Base-by-base conservation (phyloP, 495 filamentous ascomycete genomes). In the Aspergillus wentii region DNA sequence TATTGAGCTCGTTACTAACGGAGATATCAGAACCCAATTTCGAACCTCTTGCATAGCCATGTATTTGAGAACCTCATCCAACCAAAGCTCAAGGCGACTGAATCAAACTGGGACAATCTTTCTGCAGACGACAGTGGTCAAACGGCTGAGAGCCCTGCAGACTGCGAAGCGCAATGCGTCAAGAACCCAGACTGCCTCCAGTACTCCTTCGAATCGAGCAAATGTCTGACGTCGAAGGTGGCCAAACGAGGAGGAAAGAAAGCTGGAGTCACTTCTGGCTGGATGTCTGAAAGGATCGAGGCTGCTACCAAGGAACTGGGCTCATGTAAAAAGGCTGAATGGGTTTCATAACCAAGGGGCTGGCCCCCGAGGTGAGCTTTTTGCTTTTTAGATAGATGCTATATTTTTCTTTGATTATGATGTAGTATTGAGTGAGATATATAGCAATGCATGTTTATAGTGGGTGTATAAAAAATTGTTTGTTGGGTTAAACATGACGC, bases 81-180 rank as follows among this genome's bases (percentile, higher is more conserved):
- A 38, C 66, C 61, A 13, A 50, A 61, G 41, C 56, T 65, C 35
- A 49, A 48, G 17, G 33, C 51, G 4, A 38, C 53, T 17, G 53
- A 62, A 14, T 35, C 55, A 9, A 51, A 52, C 40, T 74, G 69
- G 69, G 67, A 74, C 47, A 74, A 74, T 39, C 46, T 67, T 4
- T 56, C 60, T n/a, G n/a, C n/a, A n/a, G n/a, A n/a, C n/a, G n/a
- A n/a, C n/a, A n/a, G n/a, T n/a, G n/a, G n/a, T n/a, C n/a, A n/a
- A n/a, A n/a, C 2, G 40, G 28, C 35, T 33, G 22, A 5, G 25
- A 48, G n/a, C 5, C 34, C 57, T 14, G 54, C 46, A 3, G 61
- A 62, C 21, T 74, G 68, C 32, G 57, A 52, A 27, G 48, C 44
- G 8, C 34, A 47, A 10, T 75, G 69, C 28, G 56, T 54, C 16